Conservation (phyloP, 202 grass and related monocot genomes). For the Cymbopogon flexuosus region DNA sequence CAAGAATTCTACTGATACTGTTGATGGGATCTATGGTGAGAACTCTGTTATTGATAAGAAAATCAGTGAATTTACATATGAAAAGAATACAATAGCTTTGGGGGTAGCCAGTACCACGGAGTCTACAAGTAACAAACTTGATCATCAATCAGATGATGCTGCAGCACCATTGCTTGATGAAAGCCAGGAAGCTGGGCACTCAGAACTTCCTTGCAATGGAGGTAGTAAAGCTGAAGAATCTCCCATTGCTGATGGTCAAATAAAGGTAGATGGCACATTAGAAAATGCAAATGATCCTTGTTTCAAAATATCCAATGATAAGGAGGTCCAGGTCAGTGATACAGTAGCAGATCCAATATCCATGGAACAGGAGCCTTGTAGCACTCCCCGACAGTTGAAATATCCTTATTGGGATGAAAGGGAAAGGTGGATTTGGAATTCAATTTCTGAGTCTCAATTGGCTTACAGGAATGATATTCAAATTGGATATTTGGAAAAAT, state of each 20-base stretch:
- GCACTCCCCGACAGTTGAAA: conserved; percentile 29
- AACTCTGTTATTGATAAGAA: conserved; percentile 31
- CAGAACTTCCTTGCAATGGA: conserved; percentile 29
- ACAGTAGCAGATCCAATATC: conserved; percentile 9
- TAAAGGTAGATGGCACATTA: conserved; percentile 30
- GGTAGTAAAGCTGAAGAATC: conserved; percentile 34
- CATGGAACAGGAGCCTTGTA: conserved; percentile 27
- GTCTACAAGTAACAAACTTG: conserved; percentile 16
- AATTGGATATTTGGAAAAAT: conserved; percentile 47
- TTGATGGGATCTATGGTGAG: conserved; percentile 13
- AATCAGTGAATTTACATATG: conserved; percentile 13
- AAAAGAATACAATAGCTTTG: background rate
- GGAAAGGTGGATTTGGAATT: conserved; percentile 63
- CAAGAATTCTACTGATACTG: conserved; percentile 19
- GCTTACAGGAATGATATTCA: conserved; percentile 51
- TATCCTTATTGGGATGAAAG: conserved; percentile 41
- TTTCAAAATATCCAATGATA: conserved; percentile 22
- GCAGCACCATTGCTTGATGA: conserved; percentile 33
- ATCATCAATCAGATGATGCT: conserved; percentile 16
- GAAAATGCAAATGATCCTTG: conserved; percentile 18
- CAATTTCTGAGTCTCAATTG: conserved; percentile 50
- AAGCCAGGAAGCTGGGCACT: conserved; percentile 9
- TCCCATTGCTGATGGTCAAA: conserved; percentile 19
- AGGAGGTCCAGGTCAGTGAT: conserved; percentile 27
- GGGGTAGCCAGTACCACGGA: background rate